Evolutionary conservation across 495 filamentous ascomycete genomes (phyloP).

Genomic region (Delitschia confertaspora): DNA sequence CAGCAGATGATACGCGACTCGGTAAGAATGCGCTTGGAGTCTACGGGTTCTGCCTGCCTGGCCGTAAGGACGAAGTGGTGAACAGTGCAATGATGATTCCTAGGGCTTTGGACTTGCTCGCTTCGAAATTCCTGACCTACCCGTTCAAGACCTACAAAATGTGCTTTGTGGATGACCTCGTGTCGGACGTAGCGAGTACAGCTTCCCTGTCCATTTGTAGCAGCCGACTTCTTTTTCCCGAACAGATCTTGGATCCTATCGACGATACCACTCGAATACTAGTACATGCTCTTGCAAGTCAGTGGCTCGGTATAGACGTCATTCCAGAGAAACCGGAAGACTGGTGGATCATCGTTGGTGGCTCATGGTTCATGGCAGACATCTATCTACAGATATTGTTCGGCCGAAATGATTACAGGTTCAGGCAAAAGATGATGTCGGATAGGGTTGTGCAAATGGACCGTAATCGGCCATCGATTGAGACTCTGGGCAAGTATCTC

Average conservation of each 20-base stretch:
- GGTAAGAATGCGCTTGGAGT: constrained; percentile 74
- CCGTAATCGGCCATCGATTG: constrained; percentile 69
- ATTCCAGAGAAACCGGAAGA: constrained; percentile 71
- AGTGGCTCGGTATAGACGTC: constrained; percentile 89
- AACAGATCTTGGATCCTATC: constrained; percentile 71
- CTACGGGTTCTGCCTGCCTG: constrained; percentile 83
- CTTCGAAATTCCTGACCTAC: constrained; percentile 73
- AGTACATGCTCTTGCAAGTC: constrained; percentile 75
- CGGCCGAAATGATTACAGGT: constrained; percentile 90
- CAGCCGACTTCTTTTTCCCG: constrained; percentile 71
- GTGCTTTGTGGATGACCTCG: constrained; percentile 85
- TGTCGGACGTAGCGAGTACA: constrained; percentile 61
- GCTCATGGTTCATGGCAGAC: constrained; percentile 88
- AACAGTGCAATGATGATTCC: constrained; percentile 74
- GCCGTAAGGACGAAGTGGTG: constrained; percentile 64
- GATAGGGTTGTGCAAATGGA: constrained; percentile 78
- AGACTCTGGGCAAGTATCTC: constrained; percentile 67
- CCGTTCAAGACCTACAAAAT: constrained; percentile 78
- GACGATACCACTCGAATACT: constrained; percentile 67
- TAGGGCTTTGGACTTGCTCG: constrained; percentile 77
- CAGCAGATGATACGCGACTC: constrained; percentile 82
- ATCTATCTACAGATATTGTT: constrained; percentile 80
- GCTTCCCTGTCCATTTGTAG: constrained; percentile 82
- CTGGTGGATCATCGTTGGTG: constrained; percentile 83
- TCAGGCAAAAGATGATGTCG: constrained; percentile 75